Conservation (phyloP, 768 basidiomycete species). For the Sarcodon aspratus region DNA sequence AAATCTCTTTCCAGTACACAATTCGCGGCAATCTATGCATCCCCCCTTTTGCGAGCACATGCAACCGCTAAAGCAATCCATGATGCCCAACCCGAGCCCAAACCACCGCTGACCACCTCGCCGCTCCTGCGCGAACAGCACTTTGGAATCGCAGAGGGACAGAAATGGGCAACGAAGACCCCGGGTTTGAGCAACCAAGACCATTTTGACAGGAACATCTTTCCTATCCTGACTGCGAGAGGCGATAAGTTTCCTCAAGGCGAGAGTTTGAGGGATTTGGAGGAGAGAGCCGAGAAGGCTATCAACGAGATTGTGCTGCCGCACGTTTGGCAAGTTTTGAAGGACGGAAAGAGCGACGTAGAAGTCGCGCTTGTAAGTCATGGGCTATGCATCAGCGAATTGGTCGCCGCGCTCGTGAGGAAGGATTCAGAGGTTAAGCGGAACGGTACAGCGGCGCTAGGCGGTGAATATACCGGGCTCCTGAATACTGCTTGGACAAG, state of each 20-base stretch:
- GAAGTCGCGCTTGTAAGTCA: conserved; percentile 69
- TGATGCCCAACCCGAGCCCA: conserved; percentile 32
- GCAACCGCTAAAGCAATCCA: conserved; percentile 49
- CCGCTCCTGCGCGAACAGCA: conserved; percentile 52
- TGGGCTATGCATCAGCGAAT: conserved; percentile 48
- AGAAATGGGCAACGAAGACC: conserved; percentile 24
- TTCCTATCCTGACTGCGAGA: conserved; percentile 34
- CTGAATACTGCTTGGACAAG: conserved; percentile 64
- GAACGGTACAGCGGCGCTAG: conserved; percentile 16
- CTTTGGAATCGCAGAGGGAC: conserved; percentile 64
- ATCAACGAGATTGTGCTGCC: conserved; percentile 44
- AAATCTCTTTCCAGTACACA: conserved; percentile 32
- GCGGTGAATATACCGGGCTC: conserved; percentile 36
- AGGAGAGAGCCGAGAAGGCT: conserved; percentile 36
- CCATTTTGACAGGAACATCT: conserved; percentile 41
- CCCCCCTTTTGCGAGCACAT: conserved; percentile 52
- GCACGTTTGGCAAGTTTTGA: conserved; percentile 33
- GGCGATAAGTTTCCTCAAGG: conserved; percentile 52
- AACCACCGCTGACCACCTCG: conserved; percentile 35
- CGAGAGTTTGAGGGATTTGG: conserved; percentile 61
- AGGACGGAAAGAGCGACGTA: conserved; percentile 25
- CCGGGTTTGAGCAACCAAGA: conserved; percentile 21
- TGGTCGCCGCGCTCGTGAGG: conserved; percentile 39
- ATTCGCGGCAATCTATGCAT: conserved; percentile 52
- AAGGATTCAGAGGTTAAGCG: conserved; percentile 16